Evolutionary conservation across 164 flowering plant genomes (phyloP).

Genomic region (Macadamia integrifolia): DNA sequence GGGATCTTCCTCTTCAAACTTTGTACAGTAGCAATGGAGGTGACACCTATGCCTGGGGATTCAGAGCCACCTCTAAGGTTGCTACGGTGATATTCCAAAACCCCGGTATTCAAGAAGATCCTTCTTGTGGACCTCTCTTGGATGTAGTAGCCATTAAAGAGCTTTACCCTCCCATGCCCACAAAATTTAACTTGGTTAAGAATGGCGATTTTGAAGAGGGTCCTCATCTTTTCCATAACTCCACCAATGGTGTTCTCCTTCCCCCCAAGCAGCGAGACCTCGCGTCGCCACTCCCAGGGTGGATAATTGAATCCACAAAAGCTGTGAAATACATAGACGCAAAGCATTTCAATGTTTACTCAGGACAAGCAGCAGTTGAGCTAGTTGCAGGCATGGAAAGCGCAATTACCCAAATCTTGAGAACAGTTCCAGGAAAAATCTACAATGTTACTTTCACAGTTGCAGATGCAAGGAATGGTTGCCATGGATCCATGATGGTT

Average conservation of each 20-base stretch:
- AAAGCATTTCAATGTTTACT: not conserved
- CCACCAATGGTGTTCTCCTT: not conserved
- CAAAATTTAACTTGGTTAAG: too few species aligned
- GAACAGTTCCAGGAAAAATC: not conserved
- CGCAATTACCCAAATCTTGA: not conserved
- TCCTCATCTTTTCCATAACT: not conserved
- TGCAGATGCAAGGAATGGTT: not conserved
- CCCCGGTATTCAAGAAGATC: too few species aligned
- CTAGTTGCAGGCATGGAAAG: not conserved
- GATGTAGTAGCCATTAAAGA: too few species aligned
- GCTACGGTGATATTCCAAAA: too few species aligned
- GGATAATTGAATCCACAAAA: slow-evolving; percentile 7
- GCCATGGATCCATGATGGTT: not conserved
- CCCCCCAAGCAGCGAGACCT: slow-evolving; percentile 2
- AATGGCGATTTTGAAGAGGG: not conserved
- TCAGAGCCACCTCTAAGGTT: too few species aligned
- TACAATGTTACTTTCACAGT: not conserved
- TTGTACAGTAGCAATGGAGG: too few species aligned
- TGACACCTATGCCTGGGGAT: too few species aligned
- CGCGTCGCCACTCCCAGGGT: not conserved
- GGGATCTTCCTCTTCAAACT: too few species aligned
- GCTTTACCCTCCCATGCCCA: too few species aligned
- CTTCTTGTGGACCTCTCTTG: too few species aligned
- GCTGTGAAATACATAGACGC: slow-evolving; percentile 4
- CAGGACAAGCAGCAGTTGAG: slow-evolving; percentile 1